Evolutionary conservation across 2,329 filamentous ascomycete species (phyloP), one percentile per base, ranked within the genome.

Genomic region (Sporothrix globosa): DNA sequence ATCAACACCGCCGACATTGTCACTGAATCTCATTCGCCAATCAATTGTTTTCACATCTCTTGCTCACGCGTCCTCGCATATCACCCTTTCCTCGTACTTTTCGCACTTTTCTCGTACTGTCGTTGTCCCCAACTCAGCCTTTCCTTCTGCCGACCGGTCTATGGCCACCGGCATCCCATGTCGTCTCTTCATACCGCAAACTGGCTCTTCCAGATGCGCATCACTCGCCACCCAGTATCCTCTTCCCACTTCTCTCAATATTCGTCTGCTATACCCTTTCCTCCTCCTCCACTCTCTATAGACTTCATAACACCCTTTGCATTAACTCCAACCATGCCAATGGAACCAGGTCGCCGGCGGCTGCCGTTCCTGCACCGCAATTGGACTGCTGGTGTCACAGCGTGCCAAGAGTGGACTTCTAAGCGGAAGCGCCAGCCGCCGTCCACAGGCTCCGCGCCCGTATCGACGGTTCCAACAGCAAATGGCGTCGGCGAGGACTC

Each of bases 341-440:
- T 80, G 75, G 61, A 39, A 24, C 79, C 80, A 76, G 80, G 80
- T 73, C 71, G 66, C 21, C 71, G 69, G 54, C 74, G 71, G 79
- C 79, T 83, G 70, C 85, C 86, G 72, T 87, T 85, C 77, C 82
- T 87, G 72, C 83, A 86, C 74, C 83, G 85, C 76, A 86, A 84
- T 76, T 86, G 83, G 84, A 80, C 83, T 73, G 81, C 79, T 72
- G 82, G 81, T 63, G 78, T 85, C 76, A 82, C 82, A 71, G 79
- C 81, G 72, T 79, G 79, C 74, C 81, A 83, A 83, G 67, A 82
- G n/a, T 73, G 72, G 72, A 39, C 69, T 1, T 50, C 79, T 75
- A 81, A 81, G 71, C 74, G 80, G 17, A 82, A 82, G 19, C 79
- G 81, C 50, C 79, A 79, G 10, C n/a, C 21, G 39, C 19, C 56